Conservation (phyloP, 2,329 filamentous ascomycete genomes). For the Ascochyta lentis region DNA sequence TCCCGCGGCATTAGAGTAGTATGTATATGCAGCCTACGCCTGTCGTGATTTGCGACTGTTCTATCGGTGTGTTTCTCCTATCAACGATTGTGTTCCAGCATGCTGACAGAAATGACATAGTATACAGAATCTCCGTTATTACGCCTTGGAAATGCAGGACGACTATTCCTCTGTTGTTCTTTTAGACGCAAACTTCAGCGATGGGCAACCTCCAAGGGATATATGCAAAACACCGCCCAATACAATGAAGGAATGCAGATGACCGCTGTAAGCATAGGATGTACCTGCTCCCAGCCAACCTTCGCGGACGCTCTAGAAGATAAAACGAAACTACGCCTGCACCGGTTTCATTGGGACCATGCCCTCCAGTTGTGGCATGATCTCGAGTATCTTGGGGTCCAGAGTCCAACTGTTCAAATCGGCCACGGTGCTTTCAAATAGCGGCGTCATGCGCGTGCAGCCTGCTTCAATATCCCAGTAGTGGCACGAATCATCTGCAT, state of each 20-base stretch:
- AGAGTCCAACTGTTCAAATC: slow-evolving; percentile 45
- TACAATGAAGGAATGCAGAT: slow-evolving; percentile 1
- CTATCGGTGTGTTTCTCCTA: slow-evolving; percentile 5
- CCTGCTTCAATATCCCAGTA: slow-evolving; percentile 47
- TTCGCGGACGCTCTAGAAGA: slow-evolving; percentile 4
- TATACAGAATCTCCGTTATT: slow-evolving; percentile 1
- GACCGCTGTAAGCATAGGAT: background rate
- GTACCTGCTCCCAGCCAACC: slow-evolving; percentile 3
- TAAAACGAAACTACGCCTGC: background rate
- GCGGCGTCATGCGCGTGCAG: slow-evolving; percentile 42
- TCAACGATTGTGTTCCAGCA: background rate
- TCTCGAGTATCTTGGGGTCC: slow-evolving; percentile 43
- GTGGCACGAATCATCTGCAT: slow-evolving; percentile 46
- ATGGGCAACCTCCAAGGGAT: background rate
- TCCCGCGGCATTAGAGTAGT: slow-evolving; percentile 7
- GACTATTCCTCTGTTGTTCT: background rate
- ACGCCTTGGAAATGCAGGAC: slow-evolving; percentile 4
- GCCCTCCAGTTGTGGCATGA: slow-evolving; percentile 43
- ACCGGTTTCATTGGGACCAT: slow-evolving; percentile 36
- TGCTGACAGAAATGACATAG: background rate
- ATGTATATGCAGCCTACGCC: slow-evolving; percentile 17
- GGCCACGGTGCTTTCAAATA: slow-evolving; percentile 42
- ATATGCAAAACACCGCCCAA: slow-evolving; percentile 7
- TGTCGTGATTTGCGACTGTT: background rate
- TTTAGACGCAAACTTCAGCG: slow-evolving; percentile 1